Evolutionary conservation across 306 rosid species (phyloP), one percentile per base, ranked within the genome.

Genomic region (Pyrus pyrifolia): DNA sequence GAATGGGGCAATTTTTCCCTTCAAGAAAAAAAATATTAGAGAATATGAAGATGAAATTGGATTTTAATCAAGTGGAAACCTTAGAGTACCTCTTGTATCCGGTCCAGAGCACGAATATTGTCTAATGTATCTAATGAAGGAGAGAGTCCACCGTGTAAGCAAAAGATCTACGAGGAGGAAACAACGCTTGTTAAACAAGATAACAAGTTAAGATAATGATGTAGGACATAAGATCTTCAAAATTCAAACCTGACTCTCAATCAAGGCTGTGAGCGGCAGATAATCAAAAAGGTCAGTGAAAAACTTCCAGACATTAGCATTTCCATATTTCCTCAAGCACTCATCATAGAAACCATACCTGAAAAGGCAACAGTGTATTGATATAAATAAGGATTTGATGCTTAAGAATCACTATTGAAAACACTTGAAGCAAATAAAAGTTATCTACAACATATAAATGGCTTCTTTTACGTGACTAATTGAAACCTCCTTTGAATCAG

Each of bases 121-220:
- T 94, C 98, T 71, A 94, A 80, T 11, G 98, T 94, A 79, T 94
- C 98, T 83, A 94, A 82, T 62, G 98, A 94, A 42, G 98, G 98
- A 4, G 98, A 94, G 60, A 94, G 97, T 62, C 98, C 98, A 55
- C 98, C 98, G 68, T 94, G 98, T 92, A 94, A 91, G 85, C 98
- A 94, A 89, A 94, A 94, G 70, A 91, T 84, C 98, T 94, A 84
- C 14, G 14, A 45, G 46, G 60, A 74, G 38, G 35, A 65, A 27
- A 22, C 31, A 73, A 63, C 2, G 11, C 33, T 78, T 61, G 61
- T 71, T 66, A 78, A 49, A 60, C 8, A 4, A 55, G 40, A 76
- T 31, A 74, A 46, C 33, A 8, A 31, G 8, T 14, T 12, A 38
- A 51, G 55, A 15, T 51, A 51, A 17, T 0, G 21, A 51, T 17